phyloP scores from a whole-genome alignment of 768 basidiomycete species.

The Lactarius indigo region DNA sequence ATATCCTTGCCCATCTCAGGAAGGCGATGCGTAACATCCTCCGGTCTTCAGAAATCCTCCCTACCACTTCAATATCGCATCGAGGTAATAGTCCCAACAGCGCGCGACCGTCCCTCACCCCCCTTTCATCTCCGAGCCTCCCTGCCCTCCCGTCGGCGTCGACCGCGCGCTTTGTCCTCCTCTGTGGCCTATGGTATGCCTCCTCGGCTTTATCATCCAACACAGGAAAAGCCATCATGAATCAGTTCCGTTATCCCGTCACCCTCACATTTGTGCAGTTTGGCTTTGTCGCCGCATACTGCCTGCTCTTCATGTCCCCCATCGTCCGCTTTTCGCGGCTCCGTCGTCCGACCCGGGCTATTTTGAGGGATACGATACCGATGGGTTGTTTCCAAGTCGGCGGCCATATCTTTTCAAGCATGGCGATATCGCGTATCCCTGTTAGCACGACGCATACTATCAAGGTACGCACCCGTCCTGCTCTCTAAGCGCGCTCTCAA shows the following conservation, averaged over 20 bases:
- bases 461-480: slow-evolving; percentile 59
- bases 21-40: slow-evolving; percentile 15
- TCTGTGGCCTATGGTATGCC: slow-evolving; percentile 91
- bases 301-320: slow-evolving; percentile 80
- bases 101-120: slow-evolving; percentile 1
- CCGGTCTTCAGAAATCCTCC: slow-evolving; percentile 15
- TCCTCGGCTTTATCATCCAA: slow-evolving; percentile 93
- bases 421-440: slow-evolving; percentile 94
- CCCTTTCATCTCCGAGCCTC: slow-evolving; percentile 1
- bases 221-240: slow-evolving; percentile 94
- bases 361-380: slow-evolving; percentile 77
- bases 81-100: neutral
- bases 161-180: slow-evolving; percentile 59
- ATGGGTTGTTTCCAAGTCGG: slow-evolving; percentile 99
- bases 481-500: neutral
- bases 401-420: slow-evolving; percentile 96
- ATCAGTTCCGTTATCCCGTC: slow-evolving; percentile 88
- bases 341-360: slow-evolving; percentile 65
- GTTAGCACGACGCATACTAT: slow-evolving; percentile 99
- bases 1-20: slow-evolving; percentile 7
- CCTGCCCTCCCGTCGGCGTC: slow-evolving; percentile 31
- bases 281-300: slow-evolving; percentile 87
- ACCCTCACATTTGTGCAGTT: slow-evolving; percentile 98
- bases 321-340: slow-evolving; percentile 61
- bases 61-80: slow-evolving; percentile 7